Evolutionary conservation across 768 basidiomycete genomes (phyloP).

Genomic region (Scleroderma bovista): DNA sequence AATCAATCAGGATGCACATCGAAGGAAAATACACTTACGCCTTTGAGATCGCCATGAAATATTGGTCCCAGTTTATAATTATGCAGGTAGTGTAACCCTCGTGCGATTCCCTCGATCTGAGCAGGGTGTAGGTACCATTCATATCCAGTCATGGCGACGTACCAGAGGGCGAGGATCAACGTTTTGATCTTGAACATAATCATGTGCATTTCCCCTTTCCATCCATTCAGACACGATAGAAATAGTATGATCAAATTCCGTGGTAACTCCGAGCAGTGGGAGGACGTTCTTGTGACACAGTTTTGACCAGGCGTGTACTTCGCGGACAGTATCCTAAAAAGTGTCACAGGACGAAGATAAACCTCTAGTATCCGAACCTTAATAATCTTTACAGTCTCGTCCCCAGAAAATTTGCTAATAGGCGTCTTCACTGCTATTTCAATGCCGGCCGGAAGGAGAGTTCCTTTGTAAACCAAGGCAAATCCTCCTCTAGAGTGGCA

Average conservation of each 20-base stretch:
- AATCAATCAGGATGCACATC: no score
- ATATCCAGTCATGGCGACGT: background rate
- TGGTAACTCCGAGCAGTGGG: constrained; percentile 11
- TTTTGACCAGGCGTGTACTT: constrained; percentile 14
- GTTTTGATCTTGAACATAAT: background rate
- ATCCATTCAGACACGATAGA: no score
- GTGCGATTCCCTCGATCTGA: no score
- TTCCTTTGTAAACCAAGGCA: background rate
- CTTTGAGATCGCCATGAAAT: no score
- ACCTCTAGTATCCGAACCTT: background rate
- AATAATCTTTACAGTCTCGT: background rate
- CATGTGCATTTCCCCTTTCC: no score
- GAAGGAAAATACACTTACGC: no score
- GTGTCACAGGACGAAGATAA: background rate
- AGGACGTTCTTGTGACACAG: constrained; percentile 17
- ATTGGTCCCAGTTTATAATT: no score
- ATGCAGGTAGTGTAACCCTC: no score
- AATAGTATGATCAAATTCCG: no score
- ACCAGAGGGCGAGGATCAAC: background rate
- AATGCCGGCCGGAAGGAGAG: background rate
- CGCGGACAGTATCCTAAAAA: background rate
- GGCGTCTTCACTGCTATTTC: background rate
- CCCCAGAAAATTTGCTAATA: background rate
- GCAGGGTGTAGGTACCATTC: background rate
- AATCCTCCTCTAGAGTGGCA: background rate